phyloP scores from a whole-genome alignment of 139 green algal genomes.

The Chlamydomonas sp. region DNA sequence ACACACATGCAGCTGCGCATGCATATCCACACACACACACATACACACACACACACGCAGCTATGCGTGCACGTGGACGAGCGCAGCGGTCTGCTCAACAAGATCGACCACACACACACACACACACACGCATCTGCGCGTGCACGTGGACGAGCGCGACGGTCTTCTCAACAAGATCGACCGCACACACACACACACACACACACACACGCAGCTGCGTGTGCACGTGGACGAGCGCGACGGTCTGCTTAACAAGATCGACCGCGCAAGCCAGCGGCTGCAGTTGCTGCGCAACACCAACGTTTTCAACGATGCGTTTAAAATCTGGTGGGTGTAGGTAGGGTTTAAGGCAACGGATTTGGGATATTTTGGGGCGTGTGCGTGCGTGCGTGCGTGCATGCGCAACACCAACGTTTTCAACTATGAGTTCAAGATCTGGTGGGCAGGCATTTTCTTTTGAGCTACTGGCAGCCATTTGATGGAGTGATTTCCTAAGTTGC shows the following conservation, averaged over 20 bases:
- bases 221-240: conserved; percentile 68
- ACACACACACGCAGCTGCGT: too few relatives aligned
- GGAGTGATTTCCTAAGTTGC: too few relatives aligned
- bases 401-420: background rate
- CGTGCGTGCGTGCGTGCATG: background rate
- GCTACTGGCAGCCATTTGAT: too few relatives aligned
- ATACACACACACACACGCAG: too few relatives aligned
- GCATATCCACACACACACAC: too few relatives aligned
- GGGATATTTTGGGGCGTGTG: too few relatives aligned
- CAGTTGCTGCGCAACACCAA: conserved; percentile 67
- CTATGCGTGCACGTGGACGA: conserved; percentile 48
- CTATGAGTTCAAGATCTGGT: background rate
- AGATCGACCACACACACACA: too few relatives aligned
- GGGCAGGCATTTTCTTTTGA: background rate
- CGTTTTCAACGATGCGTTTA: conserved; percentile 82
- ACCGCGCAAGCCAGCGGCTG: conserved; percentile 45
- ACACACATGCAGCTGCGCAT: too few relatives aligned
- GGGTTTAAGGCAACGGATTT: conserved; percentile 33
- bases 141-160: conserved; percentile 66
- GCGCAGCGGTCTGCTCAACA: background rate
- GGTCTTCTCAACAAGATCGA: conserved; percentile 55
- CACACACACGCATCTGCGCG: too few relatives aligned
- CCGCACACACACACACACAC: too few relatives aligned
- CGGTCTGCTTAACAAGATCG: conserved; percentile 53
- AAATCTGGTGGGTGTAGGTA: conserved; percentile 67